Conservation (phyloP, 768 basidiomycete genomes). For the Rhodotorula taiwanensis region DNA sequence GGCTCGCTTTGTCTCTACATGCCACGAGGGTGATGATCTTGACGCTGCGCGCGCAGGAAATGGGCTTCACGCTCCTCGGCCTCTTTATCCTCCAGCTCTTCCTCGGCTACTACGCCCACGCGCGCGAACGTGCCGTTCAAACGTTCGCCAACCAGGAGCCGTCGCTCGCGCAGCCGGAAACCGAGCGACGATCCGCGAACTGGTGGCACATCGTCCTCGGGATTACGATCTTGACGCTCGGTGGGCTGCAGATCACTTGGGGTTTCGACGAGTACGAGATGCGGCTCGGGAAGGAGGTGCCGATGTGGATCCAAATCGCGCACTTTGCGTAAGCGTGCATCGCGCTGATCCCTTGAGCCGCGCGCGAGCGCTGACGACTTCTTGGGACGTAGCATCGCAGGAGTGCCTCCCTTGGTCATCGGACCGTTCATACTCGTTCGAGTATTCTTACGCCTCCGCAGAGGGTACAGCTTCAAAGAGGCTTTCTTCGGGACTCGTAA, state of each 20-base stretch:
- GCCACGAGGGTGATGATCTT: neutral
- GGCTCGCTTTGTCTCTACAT: too few species aligned
- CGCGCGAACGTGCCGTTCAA: neutral
- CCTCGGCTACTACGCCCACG: neutral
- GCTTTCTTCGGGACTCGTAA: constrained; percentile 12
- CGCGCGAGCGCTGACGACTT: neutral
- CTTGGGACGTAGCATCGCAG: constrained; percentile 7
- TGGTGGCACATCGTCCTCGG: constrained; percentile 20
- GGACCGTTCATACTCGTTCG: constrained; percentile 18
- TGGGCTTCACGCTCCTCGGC: constrained; percentile 16
- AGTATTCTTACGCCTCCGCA: constrained; percentile 2
- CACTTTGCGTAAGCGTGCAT: constrained; percentile 15
- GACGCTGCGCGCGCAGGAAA: neutral
- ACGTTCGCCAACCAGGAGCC: neutral
- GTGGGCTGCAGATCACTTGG: constrained; percentile 21
- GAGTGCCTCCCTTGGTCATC: constrained; percentile 7
- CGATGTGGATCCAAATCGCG: constrained; percentile 1
- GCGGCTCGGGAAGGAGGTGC: neutral
- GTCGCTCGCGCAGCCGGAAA: neutral
- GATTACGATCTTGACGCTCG: constrained; percentile 7
- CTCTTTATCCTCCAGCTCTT: neutral
- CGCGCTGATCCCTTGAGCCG: neutral
- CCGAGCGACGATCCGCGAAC: neutral
- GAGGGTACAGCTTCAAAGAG: constrained; percentile 8
- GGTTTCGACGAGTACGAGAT: constrained; percentile 7